These are phyloP conservation scores for Annulohypoxylon maeteangense DNA, from an alignment of 495 filamentous ascomycete genomes.

Conservation along the genomic window DNA sequence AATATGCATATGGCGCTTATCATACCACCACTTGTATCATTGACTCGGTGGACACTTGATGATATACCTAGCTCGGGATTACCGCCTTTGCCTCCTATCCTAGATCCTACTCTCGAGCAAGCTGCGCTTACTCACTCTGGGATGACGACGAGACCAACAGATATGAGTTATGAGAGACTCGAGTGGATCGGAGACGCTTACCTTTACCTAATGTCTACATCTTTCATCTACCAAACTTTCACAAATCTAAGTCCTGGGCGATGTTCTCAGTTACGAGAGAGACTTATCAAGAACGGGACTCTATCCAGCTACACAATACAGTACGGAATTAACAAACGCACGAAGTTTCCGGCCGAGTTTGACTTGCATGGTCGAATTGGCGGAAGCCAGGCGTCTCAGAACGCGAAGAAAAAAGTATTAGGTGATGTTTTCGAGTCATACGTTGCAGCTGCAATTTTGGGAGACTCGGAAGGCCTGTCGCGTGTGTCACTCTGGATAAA, in stretches of 20 bases:
- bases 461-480: conserved; percentile 69
- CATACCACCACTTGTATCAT: conserved; percentile 34
- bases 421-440: conserved; percentile 93
- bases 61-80: conserved; percentile 49
- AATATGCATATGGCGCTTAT: conserved; percentile 13
- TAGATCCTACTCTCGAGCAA: conserved; percentile 64
- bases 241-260: conserved; percentile 66
- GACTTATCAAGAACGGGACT: conserved; percentile 80
- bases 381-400: conserved; percentile 54
- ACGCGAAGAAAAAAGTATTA: conserved; percentile 70
- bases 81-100: conserved; percentile 69
- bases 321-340: conserved; percentile 74
- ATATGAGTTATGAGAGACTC: conserved; percentile 71
- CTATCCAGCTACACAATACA: conserved; percentile 69
- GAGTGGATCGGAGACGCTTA: conserved; percentile 84
- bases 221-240: conserved; percentile 72
- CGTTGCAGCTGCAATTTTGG: conserved; percentile 78
- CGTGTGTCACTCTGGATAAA: conserved; percentile 74
- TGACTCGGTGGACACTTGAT: conserved; percentile 58
- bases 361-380: conserved; percentile 46
- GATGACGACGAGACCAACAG: conserved; percentile 45
- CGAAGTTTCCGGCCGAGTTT: conserved; percentile 62
- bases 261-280: conserved; percentile 72
- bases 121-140: conserved; percentile 76
- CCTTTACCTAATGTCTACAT: conserved; percentile 73